These are phyloP conservation scores for Daldinia loculata DNA, from an alignment of 495 filamentous ascomycete species.

Conservation along the genomic window DNA sequence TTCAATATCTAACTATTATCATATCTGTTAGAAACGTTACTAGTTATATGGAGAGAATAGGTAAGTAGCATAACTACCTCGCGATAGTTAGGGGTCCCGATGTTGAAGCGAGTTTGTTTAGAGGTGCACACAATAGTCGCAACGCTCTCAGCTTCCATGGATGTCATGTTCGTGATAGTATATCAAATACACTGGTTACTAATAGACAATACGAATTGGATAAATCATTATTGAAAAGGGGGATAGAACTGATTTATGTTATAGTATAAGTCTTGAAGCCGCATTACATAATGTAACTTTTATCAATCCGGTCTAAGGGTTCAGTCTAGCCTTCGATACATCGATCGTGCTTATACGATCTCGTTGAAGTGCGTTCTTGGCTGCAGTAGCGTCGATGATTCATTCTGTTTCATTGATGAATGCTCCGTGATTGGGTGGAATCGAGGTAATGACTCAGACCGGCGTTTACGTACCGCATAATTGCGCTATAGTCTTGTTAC, in stretches of 20 bases:
- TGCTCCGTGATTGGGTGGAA: constrained; percentile 30
- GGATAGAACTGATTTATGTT: constrained; percentile 2
- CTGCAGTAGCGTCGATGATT: constrained; percentile 47
- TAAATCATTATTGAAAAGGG: neutral
- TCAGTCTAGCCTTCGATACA: neutral
- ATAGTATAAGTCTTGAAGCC: constrained; percentile 3
- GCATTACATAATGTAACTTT: neutral
- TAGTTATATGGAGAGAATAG: neutral
- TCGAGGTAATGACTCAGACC: constrained; percentile 17
- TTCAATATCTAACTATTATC: constrained; percentile 69
- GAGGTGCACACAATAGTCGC: constrained; percentile 62
- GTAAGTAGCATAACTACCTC: constrained; percentile 49
- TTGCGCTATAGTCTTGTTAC: neutral
- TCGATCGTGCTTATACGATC: constrained; percentile 13
- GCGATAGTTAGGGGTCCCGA: constrained; percentile 60
- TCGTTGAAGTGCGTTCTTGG: constrained; percentile 17
- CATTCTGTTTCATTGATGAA: constrained; percentile 39
- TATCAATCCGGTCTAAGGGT: neutral
- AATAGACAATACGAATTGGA: neutral
- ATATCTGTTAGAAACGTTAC: constrained; percentile 8
- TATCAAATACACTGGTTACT: neutral
- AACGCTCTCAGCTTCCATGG: constrained; percentile 56
- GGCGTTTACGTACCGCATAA: neutral
- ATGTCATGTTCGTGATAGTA: constrained; percentile 49
- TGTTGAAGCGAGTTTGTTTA: constrained; percentile 67